Evolutionary conservation across 2,329 filamentous ascomycete species (phyloP), one percentile per base, ranked within the genome.

Genomic region (Colletotrichum chlorophyti): DNA sequence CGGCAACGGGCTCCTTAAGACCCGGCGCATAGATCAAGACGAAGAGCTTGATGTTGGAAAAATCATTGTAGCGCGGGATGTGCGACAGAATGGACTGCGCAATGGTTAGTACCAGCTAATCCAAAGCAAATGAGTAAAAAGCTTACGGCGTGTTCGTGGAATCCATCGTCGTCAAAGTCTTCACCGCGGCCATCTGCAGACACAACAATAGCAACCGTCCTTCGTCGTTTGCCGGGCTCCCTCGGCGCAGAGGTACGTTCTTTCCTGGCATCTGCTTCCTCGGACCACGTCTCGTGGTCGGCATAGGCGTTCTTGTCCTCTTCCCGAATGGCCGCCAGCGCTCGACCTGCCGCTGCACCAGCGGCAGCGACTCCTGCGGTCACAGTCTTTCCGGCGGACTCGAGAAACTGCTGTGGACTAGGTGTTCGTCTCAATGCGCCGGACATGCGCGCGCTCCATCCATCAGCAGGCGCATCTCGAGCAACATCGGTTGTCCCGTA

Each of bases 221-320:
- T 95, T 68, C 86, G 85, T 66, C 81, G 83, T 68, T 79, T 85
- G 48, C 70, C 62, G 47, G 73, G 60, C 47, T 72, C 66, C 65
- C 70, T 61, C 57, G 72, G 58, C 58, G 71, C 66, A 32, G 77
- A 65, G 58, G 69, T 64, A 51, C 77, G 78, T 52, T 81, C 77
- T 65, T 78, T 78, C 68, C 89, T 86, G 45, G 89, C 83, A 66
- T 91, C 89, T 19, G 89, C 91, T 76, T 97, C 93, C 72, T 97
- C 93, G 12, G 90, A 93, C 94, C 94, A 97, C 49, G 91, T 87
- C 70, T 91, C 90, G 74, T 95, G 91, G 72, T 97, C 94, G 63
- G 87, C 88, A 71, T 90, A 95, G 48, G 89, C 89, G 61, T 86
- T 84, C 69, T 86, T 88, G 69, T 93, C 91, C 69, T 96, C 93